phyloP scores from a whole-genome alignment of 164 flowering plant species.

The Magnolia sinica region DNA sequence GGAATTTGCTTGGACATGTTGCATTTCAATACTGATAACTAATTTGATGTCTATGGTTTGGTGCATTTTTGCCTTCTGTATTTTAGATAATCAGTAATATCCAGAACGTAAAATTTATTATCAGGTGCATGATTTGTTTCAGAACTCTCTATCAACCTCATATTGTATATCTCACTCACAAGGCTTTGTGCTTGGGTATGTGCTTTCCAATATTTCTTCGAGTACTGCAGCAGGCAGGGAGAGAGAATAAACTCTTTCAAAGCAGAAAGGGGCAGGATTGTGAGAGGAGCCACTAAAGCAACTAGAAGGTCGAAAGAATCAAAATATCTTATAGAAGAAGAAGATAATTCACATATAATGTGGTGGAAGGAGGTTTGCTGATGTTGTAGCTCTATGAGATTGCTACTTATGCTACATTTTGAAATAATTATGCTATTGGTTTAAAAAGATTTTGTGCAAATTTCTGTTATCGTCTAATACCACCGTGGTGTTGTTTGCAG shows the following conservation, averaged over 20 bases:
- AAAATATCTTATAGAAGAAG: conserved; percentile 40
- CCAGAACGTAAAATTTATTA: not conserved
- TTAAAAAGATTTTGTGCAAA: not conserved
- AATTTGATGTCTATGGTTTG: not conserved
- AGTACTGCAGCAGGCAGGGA: not conserved
- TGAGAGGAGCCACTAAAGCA: conserved; percentile 33
- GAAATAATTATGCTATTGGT: not conserved
- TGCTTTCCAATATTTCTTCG: not conserved
- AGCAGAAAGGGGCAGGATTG: conserved; percentile 25
- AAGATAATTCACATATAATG: conserved; percentile 53
- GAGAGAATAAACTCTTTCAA: conserved; percentile 27
- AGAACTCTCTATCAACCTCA: not conserved
- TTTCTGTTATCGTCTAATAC: not conserved
- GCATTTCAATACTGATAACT: not conserved
- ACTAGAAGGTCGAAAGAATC: conserved; percentile 42
- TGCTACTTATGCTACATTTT: not conserved
- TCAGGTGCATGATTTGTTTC: not conserved
- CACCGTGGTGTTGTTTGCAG: conserved; percentile 37
- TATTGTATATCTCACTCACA: not conserved
- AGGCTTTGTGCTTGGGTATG: not conserved
- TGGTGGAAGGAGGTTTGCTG: conserved; percentile 95
- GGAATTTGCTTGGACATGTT: not conserved
- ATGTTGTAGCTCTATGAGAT: not conserved
- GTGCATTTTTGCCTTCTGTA: too few relatives aligned
- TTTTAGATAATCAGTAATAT: too few relatives aligned